A percentile compares a stretch with the other conserved stretches of the same genome.
Evolutionary conservation across 2,329 filamentous ascomycete species (phyloP).

Genomic region (Allantophomopsis cytisporea): DNA sequence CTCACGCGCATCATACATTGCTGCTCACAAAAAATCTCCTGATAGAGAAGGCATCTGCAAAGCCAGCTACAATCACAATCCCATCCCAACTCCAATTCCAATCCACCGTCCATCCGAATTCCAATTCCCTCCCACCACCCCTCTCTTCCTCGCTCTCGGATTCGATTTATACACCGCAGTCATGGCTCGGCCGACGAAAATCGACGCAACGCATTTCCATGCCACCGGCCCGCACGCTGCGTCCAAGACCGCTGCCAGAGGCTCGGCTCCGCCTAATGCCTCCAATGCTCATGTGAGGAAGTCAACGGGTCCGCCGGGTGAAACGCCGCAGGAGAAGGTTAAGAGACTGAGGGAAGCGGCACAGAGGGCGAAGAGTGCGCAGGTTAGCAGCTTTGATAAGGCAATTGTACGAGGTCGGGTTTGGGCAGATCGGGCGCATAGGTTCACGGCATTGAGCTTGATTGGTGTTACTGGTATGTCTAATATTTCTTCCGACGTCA

Average conservation of each 20-base stretch:
- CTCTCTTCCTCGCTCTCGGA: no score
- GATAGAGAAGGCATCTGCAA: conserved; percentile 10
- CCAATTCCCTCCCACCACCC: no score
- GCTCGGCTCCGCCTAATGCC: conserved; percentile 12
- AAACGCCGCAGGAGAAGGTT: conserved; percentile 21
- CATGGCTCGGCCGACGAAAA: background rate
- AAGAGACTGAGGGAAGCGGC: conserved; percentile 19
- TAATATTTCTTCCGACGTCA: background rate
- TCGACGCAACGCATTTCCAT: conserved; percentile 68
- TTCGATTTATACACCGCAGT: background rate
- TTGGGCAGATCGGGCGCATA: conserved; percentile 21
- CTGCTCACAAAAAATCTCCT: conserved; percentile 11
- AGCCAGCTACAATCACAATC: background rate
- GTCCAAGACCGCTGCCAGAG: conserved; percentile 36
- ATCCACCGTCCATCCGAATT: no score
- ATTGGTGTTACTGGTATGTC: conserved; percentile 19
- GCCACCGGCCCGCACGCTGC: conserved; percentile 57
- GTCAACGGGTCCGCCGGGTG: conserved; percentile 12
- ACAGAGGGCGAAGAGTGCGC: conserved; percentile 15
- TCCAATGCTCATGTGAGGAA: conserved; percentile 4
- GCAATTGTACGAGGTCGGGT: conserved; percentile 16
- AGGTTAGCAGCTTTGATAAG: conserved; percentile 17
- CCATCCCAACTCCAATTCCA: no score
- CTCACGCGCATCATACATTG: conserved; percentile 5
- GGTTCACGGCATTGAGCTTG: conserved; percentile 17